Evolutionary conservation across 2,329 filamentous ascomycete genomes (phyloP), one percentile per base, ranked within the genome.

Genomic region (Phaeosphaeria sp.): DNA sequence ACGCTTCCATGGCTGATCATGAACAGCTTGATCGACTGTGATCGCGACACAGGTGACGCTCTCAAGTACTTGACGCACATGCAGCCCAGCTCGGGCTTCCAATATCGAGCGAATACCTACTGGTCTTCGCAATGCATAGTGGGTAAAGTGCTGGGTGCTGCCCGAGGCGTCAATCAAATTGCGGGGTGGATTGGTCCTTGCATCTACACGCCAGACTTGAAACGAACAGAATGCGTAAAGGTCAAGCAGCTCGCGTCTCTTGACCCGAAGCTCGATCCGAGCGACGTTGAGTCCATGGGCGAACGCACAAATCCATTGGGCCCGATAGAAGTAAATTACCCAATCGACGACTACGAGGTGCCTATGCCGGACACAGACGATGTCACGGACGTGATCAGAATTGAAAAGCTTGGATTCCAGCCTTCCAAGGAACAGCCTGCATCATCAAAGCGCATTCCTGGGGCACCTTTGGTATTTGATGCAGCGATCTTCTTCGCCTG

Each of bases 41-140:
- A 92, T 67, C 87, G 87, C 1, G 89, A 91, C 70, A 83, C 83
- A 3, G 87, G 87, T 5, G 85, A 89, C 60, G 80, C 87, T 7
- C 83, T 92, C 17, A 87, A 87, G 11, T 82, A 89, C 33, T 82
- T 93, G 9, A 89, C 87, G 1, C 88, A 91, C 66, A 82, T 89
- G 64, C 84, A 89, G 56, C 88, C 89, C 0, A 82, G 88, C 64
- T 88, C 87, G 62, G 90, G 90, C 17, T 92, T 93, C 69, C 90
- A 93, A 77, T 92, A 92, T 72, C 87, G 88, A 56, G 88, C 87
- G 55, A 89, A 89, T 70, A 92, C 90, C 1, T 93, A 92, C 80
- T 93, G 90, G 90, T 87, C 89, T 2, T 85, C 87, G 13, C 81
- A 84, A 20, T 90, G 85, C 65, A 90, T 92, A 55, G 87, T 93